Conservation (phyloP, 2,329 filamentous ascomycete species). For the Fusarium mundagurra region DNA sequence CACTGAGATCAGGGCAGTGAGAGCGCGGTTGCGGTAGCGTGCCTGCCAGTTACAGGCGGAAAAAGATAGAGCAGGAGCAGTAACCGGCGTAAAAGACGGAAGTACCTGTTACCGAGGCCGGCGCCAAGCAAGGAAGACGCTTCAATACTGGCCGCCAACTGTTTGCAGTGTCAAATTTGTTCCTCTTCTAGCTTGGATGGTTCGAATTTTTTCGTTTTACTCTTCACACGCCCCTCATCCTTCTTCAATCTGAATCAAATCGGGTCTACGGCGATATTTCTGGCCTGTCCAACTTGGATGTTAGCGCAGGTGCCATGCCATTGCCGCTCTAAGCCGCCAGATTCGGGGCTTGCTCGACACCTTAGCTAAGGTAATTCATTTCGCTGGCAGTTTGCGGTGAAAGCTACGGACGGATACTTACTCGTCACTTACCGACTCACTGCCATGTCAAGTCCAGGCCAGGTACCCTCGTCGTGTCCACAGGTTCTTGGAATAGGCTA, state of each 20-base stretch:
- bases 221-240: constrained; percentile 15
- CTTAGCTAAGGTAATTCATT: constrained; percentile 5
- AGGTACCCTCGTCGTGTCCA: constrained; percentile 41
- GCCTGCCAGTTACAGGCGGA: constrained; percentile 30
- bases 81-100: constrained; percentile 39
- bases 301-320: constrained; percentile 42
- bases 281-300: constrained; percentile 28
- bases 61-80: constrained; percentile 31
- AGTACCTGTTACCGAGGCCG: constrained; percentile 40
- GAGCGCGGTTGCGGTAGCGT: constrained; percentile 31
- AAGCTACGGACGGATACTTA: constrained; percentile 17
- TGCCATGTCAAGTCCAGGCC: constrained; percentile 15
- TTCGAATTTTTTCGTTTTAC: constrained; percentile 33
- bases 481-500: constrained; percentile 9
- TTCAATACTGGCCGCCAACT: constrained; percentile 39
- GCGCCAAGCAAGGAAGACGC: constrained; percentile 35
- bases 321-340: constrained; percentile 45
- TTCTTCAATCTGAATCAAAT: constrained; percentile 33
- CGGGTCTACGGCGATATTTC: constrained; percentile 39
- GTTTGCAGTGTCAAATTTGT: constrained; percentile 41
- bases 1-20: constrained; percentile 21
- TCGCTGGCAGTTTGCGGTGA: constrained; percentile 34
- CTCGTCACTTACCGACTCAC: constrained; percentile 34
- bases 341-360: constrained; percentile 22
- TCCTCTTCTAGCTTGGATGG: constrained; percentile 25